Evolutionary conservation across 2,329 filamentous ascomycete genomes (phyloP).

Genomic region (Colletotrichum australisinense): DNA sequence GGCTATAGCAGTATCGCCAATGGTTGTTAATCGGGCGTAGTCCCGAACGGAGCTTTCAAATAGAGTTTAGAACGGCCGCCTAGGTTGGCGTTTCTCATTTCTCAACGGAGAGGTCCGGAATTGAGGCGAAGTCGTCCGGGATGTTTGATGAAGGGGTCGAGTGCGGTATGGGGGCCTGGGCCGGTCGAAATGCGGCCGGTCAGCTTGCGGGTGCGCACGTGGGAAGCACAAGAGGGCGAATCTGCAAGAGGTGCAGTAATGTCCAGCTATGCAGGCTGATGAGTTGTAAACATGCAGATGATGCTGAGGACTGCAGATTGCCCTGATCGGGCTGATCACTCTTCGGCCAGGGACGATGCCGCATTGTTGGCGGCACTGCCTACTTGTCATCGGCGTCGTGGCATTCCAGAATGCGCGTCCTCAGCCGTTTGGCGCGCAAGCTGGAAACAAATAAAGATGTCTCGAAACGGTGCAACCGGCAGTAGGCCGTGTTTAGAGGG

Average conservation of each 20-base stretch:
- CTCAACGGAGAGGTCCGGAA: constrained; percentile 16
- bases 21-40: constrained; percentile 1
- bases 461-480: constrained; percentile 1
- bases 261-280: constrained; percentile 17
- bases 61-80: constrained; percentile 15
- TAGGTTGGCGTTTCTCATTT: background rate
- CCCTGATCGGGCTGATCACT: background rate
- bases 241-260: constrained; percentile 27
- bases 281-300: background rate
- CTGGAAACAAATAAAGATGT: background rate
- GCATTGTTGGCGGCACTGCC: background rate
- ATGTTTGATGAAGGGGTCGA: constrained; percentile 30
- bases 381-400: background rate
- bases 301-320: background rate
- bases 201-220: constrained; percentile 12
- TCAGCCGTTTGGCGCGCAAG: background rate
- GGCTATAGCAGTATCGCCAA: background rate
- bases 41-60: constrained; percentile 9
- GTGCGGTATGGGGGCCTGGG: constrained; percentile 20
- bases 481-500: constrained; percentile 3
- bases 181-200: constrained; percentile 18
- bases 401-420: constrained; percentile 17
- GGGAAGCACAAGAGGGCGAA: background rate
- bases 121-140: constrained; percentile 17
- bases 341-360: constrained; percentile 1